Conservation (phyloP, 139 green algal genomes). For the Chlorella vulgaris region DNA sequence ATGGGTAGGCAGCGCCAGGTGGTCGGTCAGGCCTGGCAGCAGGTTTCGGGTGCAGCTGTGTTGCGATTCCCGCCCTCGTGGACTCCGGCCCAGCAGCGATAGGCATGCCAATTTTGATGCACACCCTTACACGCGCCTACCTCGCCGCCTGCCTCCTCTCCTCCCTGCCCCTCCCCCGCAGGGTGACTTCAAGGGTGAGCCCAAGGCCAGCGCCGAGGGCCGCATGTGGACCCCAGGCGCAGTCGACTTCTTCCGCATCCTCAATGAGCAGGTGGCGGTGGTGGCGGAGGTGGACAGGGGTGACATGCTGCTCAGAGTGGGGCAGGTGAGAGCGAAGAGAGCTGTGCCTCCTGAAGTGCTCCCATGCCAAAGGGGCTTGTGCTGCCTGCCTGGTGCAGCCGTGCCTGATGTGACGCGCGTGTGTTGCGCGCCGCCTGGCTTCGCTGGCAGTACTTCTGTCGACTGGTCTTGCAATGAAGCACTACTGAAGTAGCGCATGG, state of each 20-base stretch:
- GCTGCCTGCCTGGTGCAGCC: no score
- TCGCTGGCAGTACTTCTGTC: no score
- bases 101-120: not conserved
- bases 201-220: conserved; percentile 63
- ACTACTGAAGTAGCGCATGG: no score
- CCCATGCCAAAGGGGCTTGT: no score
- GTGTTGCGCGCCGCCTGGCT: no score
- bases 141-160: not conserved
- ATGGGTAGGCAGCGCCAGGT: not conserved
- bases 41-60: no score
- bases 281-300: conserved; percentile 57
- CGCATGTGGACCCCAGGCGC: conserved; percentile 78
- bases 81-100: no score
- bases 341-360: no score
- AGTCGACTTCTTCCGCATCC: conserved; percentile 91
- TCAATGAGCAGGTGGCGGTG: conserved; percentile 78
- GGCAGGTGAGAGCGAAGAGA: not conserved
- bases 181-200: conserved; percentile 56
- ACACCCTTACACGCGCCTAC: not conserved
- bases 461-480: no score
- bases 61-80: no score
- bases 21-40: no score
- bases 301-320: conserved; percentile 60
- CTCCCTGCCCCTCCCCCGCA: not conserved
- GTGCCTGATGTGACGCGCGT: no score